A percentile compares a stretch with the other conserved stretches of the same genome.
Conservation (phyloP, 805 yeast species). For the Candida hungchunana region DNA sequence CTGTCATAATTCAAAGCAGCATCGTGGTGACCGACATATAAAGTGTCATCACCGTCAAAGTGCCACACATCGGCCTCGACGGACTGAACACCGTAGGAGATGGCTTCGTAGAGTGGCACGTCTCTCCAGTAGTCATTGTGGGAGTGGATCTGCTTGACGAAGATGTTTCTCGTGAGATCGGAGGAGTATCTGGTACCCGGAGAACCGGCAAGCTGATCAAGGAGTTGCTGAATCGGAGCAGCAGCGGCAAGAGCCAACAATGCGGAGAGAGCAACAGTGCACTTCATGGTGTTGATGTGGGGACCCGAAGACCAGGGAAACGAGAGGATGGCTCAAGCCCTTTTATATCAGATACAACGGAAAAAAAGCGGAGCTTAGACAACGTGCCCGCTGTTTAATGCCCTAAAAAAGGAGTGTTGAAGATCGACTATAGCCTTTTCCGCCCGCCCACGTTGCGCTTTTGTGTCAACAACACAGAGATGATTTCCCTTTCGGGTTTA, state of each 20-base stretch:
- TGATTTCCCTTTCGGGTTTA: no score
- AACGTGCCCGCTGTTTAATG: no score
- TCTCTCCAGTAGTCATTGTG: slow-evolving; percentile 74
- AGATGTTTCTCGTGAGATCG: slow-evolving; percentile 23
- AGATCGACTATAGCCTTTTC: no score
- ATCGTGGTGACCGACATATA: slow-evolving; percentile 64
- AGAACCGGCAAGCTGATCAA: slow-evolving; percentile 15
- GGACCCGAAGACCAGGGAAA: no score
- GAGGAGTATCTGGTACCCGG: slow-evolving; percentile 17
- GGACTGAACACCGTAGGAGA: slow-evolving; percentile 48
- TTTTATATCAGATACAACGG: no score
- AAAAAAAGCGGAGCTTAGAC: no score
- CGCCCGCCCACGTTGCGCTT: no score
- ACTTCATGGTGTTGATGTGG: not conserved
- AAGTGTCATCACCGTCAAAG: slow-evolving; percentile 28
- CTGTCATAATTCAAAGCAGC: slow-evolving; percentile 41
- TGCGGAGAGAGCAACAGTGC: slow-evolving; percentile 2
- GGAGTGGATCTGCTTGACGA: slow-evolving; percentile 47
- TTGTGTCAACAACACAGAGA: no score
- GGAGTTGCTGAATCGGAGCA: slow-evolving; percentile 19
- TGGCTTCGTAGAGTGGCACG: slow-evolving; percentile 55
- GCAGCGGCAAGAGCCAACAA: slow-evolving; percentile 7
- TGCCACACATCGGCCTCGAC: slow-evolving; percentile 69
- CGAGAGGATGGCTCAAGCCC: not conserved
- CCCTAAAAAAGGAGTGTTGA: no score